Percentiles rank a stretch among this genome's conserved stretches.
Evolutionary conservation across 225 moss, liverwort and hornwort genomes (phyloP).

Genomic region (Pseudoscleropodium purum): DNA sequence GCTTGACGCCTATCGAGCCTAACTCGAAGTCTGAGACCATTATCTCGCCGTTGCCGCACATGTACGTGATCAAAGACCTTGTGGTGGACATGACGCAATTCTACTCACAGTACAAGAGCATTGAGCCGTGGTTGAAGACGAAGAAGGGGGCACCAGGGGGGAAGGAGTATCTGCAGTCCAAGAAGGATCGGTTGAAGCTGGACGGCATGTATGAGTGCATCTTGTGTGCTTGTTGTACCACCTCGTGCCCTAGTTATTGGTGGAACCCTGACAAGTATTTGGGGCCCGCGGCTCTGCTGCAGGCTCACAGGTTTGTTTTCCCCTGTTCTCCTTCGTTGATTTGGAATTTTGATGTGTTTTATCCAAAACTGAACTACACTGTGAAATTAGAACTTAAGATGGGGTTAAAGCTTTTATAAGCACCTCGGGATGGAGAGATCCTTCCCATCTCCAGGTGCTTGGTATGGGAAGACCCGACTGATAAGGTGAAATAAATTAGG

Average conservation of each 20-base stretch:
- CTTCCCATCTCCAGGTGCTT: background rate
- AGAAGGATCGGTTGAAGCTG: constrained; percentile 76
- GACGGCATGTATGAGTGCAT: constrained; percentile 99
- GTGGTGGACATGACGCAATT: constrained; percentile 98
- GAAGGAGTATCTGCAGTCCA: constrained; percentile 65
- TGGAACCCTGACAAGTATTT: constrained; percentile 97
- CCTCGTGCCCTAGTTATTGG: constrained; percentile 97
- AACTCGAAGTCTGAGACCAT: constrained; percentile 47
- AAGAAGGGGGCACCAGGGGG: constrained; percentile 43
- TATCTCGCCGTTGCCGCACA: constrained; percentile 86
- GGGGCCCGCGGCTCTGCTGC: constrained; percentile 84
- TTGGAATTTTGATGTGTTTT: background rate
- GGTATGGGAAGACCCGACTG: background rate
- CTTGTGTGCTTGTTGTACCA: constrained; percentile 87
- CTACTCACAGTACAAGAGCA: constrained; percentile 92
- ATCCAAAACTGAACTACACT: background rate
- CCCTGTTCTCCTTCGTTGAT: background rate
- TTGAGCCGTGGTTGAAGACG: constrained; percentile 95
- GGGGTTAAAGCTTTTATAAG: no score
- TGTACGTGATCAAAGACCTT: constrained; percentile 92
- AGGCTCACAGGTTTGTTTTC: constrained; percentile 63
- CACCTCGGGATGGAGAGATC: background rate
- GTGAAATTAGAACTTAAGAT: background rate
- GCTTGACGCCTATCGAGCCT: constrained; percentile 60
- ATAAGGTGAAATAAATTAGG: background rate